Conservation (phyloP, 495 filamentous ascomycete genomes). For the Hypomontagnella monticulosa region DNA sequence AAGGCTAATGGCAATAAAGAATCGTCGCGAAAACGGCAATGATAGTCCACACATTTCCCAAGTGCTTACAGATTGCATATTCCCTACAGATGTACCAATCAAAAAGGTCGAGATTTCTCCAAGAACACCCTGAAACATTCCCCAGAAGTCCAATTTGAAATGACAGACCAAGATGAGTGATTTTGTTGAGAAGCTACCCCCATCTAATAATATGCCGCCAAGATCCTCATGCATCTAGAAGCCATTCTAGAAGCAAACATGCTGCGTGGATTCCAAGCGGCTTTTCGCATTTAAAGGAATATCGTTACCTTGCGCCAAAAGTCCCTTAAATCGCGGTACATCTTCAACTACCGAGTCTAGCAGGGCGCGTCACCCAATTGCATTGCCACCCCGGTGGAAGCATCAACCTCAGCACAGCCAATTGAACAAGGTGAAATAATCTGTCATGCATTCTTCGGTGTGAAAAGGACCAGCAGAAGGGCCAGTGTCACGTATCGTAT, state of each 20-base stretch:
- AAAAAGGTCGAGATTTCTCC: not conserved
- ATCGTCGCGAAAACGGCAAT: constrained; percentile 1
- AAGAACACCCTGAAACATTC: constrained; percentile 10
- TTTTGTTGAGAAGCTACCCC: not conserved
- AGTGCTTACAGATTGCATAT: constrained; percentile 22
- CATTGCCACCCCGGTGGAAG: constrained; percentile 4
- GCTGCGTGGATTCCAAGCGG: not conserved
- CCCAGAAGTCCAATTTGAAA: constrained; percentile 7
- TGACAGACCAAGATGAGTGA: constrained; percentile 2
- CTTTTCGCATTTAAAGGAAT: not conserved
- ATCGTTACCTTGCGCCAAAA: not conserved
- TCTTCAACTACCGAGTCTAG: constrained; percentile 19
- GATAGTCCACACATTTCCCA: constrained; percentile 14
- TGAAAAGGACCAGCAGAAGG: no score
- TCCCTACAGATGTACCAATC: constrained; percentile 8
- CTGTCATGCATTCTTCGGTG: no score
- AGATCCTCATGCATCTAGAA: constrained; percentile 4
- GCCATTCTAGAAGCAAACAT: not conserved
- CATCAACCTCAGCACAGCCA: no score
- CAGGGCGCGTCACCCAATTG: not conserved
- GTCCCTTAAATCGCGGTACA: not conserved
- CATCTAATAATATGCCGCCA: constrained; percentile 11
- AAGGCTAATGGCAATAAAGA: not conserved
- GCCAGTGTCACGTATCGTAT: no score
- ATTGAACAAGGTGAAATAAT: no score